phyloP scores from a whole-genome alignment of 202 grass and related monocot genomes.

The Zizania palustris region DNA sequence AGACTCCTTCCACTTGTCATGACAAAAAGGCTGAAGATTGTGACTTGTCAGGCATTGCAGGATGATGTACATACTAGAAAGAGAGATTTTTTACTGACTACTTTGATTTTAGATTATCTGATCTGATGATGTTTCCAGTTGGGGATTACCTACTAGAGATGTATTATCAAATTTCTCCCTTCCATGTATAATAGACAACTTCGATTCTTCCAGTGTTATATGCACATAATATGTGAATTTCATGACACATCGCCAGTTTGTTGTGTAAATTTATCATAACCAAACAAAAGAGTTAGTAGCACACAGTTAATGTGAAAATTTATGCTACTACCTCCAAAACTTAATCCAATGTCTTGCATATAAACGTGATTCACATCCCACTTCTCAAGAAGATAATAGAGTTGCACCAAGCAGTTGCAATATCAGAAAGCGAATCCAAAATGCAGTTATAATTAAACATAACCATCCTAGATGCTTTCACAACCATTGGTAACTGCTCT shows the following conservation, averaged over 20 bases:
- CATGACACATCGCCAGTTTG: background rate
- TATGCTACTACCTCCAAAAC: background rate
- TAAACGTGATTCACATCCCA: background rate
- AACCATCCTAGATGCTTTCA: constrained; percentile 6
- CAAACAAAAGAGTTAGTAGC: background rate
- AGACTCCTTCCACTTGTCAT: constrained; percentile 73
- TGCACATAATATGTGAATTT: background rate
- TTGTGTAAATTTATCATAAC: background rate
- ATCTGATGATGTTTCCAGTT: background rate
- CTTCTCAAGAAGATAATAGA: background rate
- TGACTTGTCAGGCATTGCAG: background rate
- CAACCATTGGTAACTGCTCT: background rate
- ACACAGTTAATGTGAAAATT: background rate
- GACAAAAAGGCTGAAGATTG: constrained; percentile 11
- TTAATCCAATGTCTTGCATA: background rate
- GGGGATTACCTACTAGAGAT: background rate
- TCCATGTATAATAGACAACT: background rate
- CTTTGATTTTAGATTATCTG: constrained; percentile 8
- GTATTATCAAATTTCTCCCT: constrained; percentile 2
- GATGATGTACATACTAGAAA: constrained; percentile 35
- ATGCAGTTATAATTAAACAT: constrained; percentile 17
- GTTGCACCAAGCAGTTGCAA: background rate
- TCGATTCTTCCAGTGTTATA: background rate
- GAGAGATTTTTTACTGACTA: background rate
- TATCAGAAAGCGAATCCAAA: background rate